phyloP scores from a whole-genome alignment of 2,329 filamentous ascomycete species.

The Falciphora oryzae region DNA sequence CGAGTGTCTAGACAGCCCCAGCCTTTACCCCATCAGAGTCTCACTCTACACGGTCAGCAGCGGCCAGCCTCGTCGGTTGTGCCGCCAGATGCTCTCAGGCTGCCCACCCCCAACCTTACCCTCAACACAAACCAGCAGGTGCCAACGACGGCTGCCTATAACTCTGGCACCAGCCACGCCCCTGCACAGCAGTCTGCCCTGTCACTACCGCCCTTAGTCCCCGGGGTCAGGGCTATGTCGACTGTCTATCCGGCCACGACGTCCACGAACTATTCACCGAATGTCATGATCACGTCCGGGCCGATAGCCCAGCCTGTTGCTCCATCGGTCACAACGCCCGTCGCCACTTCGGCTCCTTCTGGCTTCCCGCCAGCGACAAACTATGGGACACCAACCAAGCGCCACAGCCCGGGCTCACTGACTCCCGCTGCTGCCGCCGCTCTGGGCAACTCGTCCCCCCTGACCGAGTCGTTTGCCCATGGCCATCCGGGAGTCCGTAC shows the following conservation, averaged over 20 bases:
- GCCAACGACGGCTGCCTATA: background rate
- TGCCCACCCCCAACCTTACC: conserved; percentile 68
- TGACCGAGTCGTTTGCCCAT: conserved; percentile 55
- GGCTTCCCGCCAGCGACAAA: conserved; percentile 17
- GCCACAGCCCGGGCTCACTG: conserved; percentile 42
- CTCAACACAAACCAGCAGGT: conserved; percentile 45
- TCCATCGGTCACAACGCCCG: conserved; percentile 5
- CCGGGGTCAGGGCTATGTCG: conserved; percentile 65
- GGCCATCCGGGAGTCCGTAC: conserved; percentile 42
- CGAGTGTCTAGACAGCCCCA: conserved; percentile 22
- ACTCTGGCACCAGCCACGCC: conserved; percentile 1
- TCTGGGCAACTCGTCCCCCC: conserved; percentile 41
- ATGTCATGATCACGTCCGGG: conserved; percentile 24
- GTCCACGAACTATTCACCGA: conserved; percentile 31
- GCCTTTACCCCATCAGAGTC: conserved; percentile 16
- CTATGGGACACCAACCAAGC: conserved; percentile 48
- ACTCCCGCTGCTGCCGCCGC: conserved; percentile 30
- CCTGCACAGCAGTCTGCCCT: conserved; percentile 31
- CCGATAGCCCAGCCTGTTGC: conserved; percentile 15
- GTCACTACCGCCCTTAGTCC: conserved; percentile 57
- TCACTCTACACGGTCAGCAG: conserved; percentile 9
- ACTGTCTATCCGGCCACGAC: conserved; percentile 63
- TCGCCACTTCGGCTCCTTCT: conserved; percentile 4
- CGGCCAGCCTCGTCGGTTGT: conserved; percentile 10
- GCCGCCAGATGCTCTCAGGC: conserved; percentile 35